Conservation (phyloP, 345 rosid species). For the Lepidium aucheri region DNA sequence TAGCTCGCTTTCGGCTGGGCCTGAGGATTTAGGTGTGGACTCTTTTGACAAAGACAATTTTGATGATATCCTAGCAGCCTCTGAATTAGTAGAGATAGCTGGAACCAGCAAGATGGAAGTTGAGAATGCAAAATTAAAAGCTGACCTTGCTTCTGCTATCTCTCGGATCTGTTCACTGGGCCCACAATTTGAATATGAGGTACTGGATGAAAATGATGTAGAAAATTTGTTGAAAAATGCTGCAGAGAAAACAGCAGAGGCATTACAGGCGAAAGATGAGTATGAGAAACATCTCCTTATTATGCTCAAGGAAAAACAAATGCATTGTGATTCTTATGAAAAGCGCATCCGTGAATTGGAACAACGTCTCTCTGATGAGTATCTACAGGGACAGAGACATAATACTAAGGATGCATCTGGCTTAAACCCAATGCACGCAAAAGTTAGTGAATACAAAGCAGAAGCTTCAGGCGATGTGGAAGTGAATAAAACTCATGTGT, state of each 20-base stretch:
- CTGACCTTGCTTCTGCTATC: conserved; percentile 93
- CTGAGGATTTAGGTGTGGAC: conserved; percentile 42
- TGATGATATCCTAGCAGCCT: conserved; percentile 52
- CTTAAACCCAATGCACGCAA: conserved; percentile 27
- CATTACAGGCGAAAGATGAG: conserved; percentile 79
- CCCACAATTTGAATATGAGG: conserved; percentile 60
- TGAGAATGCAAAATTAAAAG: conserved; percentile 94
- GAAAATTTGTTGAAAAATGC: conserved; percentile 57
- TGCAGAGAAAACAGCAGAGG: conserved; percentile 74
- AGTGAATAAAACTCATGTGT: conserved; percentile 37
- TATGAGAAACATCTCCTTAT: conserved; percentile 62
- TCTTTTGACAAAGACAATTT: conserved; percentile 36
- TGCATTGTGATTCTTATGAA: conserved; percentile 75
- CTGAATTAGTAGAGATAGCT: conserved; percentile 72
- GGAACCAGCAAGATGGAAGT: conserved; percentile 97
- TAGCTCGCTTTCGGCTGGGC: conserved; percentile 48
- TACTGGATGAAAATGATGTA: conserved; percentile 53
- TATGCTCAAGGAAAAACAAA: conserved; percentile 69
- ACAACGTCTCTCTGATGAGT: conserved; percentile 70
- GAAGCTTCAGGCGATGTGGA: conserved; percentile 37
- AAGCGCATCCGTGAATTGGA: conserved; percentile 92
- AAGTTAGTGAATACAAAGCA: conserved; percentile 37
- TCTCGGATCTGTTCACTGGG: conserved; percentile 61
- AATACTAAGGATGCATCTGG: conserved; percentile 41
- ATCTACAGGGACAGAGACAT: conserved; percentile 53